phyloP scores from a whole-genome alignment of 106 monocot species.

The Dendrobium catenatum region DNA sequence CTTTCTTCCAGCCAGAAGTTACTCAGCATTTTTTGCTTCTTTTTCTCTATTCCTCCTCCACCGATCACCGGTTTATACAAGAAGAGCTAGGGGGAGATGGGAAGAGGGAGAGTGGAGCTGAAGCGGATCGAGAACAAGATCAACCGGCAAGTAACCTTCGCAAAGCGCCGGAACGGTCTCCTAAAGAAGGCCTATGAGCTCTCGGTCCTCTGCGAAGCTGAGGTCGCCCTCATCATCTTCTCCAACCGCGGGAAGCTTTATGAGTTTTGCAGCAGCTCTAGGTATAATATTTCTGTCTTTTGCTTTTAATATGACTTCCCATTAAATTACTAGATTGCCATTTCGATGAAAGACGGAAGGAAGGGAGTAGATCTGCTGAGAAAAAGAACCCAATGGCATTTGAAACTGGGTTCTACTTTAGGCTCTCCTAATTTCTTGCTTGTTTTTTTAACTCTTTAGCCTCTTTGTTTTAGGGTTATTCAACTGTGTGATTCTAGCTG shows the following conservation, averaged over 20 bases:
- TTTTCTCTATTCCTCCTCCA: neutral
- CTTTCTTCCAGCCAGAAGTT: neutral
- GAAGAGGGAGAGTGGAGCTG: slow-evolving; percentile 6
- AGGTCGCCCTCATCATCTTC: slow-evolving; percentile 74
- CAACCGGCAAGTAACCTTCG: slow-evolving; percentile 43
- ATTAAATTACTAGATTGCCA: neutral
- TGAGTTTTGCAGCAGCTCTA: slow-evolving; percentile 26
- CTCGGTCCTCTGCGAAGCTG: slow-evolving; percentile 65
- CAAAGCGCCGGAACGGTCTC: slow-evolving; percentile 57
- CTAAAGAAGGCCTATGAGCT: slow-evolving; percentile 75
- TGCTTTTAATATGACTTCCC: neutral
- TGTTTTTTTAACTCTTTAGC: neutral
- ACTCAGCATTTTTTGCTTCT: neutral
- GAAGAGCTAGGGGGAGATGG: neutral
- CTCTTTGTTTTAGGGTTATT: neutral
- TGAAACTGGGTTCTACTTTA: slow-evolving; percentile 3
- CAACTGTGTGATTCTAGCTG: neutral
- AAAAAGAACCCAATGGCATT: neutral
- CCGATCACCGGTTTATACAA: neutral
- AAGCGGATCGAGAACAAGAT: slow-evolving; percentile 12
- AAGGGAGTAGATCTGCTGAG: slow-evolving; percentile 4
- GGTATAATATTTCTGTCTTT: neutral
- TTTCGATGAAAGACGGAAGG: neutral
- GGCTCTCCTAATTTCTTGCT: slow-evolving; percentile 3
- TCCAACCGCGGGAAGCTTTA: slow-evolving; percentile 45